Percentiles rank a stretch among this genome's conserved stretches.
Conservation (phyloP, 148 eudicot species). For the Oxyria digyna region DNA sequence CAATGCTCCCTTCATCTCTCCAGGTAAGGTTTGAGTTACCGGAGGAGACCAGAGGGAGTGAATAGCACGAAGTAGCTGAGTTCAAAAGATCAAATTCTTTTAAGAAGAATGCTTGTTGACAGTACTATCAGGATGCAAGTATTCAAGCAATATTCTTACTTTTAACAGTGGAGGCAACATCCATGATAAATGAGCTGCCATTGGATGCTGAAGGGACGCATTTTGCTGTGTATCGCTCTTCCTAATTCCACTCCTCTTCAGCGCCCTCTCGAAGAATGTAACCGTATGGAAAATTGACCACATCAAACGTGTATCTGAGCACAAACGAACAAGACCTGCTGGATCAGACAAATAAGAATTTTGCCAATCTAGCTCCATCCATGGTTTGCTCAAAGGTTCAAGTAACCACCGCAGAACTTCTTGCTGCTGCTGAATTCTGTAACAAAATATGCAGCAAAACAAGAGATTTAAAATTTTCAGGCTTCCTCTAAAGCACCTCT, state of each 20-base stretch:
- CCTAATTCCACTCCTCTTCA: slow-evolving; percentile 76
- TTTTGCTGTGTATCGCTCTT: slow-evolving; percentile 40
- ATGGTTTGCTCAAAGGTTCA: slow-evolving; percentile 88
- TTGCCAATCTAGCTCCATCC: slow-evolving; percentile 92
- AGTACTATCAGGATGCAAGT: background rate
- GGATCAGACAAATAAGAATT: slow-evolving; percentile 75
- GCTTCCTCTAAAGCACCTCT: background rate
- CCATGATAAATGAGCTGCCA: slow-evolving; percentile 88
- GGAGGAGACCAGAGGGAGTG: slow-evolving; percentile 97
- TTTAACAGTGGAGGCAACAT: slow-evolving; percentile 96
- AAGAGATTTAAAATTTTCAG: background rate
- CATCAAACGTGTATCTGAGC: slow-evolving; percentile 70
- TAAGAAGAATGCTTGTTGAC: background rate
- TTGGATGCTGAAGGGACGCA: slow-evolving; percentile 47
- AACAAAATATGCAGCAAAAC: background rate
- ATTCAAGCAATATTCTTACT: slow-evolving; percentile 26
- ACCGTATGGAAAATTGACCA: slow-evolving; percentile 96
- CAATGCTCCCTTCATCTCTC: slow-evolving; percentile 83
- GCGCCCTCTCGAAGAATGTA: slow-evolving; percentile 94
- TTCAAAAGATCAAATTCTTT: background rate
- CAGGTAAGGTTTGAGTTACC: slow-evolving; percentile 69
- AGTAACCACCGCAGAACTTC: slow-evolving; percentile 95
- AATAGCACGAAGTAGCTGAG: slow-evolving; percentile 82
- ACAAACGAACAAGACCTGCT: slow-evolving; percentile 67
- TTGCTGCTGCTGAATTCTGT: slow-evolving; percentile 89